A percentile compares a stretch with the other conserved stretches of the same genome.
These are phyloP conservation scores for Ilyonectria robusta DNA, from an alignment of 2,329 filamentous ascomycete species.

Conservation along the genomic window DNA sequence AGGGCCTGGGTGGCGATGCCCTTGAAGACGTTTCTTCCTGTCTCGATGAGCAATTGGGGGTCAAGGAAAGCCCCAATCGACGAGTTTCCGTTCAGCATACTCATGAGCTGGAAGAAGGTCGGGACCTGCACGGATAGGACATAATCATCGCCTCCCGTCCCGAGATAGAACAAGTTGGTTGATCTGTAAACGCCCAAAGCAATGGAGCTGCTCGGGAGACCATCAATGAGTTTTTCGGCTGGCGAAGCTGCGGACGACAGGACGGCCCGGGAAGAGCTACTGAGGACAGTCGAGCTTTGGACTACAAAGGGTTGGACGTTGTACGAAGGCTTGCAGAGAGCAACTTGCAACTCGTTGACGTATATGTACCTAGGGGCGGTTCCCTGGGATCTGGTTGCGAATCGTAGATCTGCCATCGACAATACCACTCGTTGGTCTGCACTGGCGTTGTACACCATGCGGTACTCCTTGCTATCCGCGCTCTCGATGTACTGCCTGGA, in stretches of 20 bases:
- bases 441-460: conserved; percentile 37
- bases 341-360: conserved; percentile 37
- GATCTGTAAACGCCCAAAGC: conserved; percentile 33
- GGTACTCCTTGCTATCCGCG: conserved; percentile 20
- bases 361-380: conserved; percentile 34
- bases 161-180: conserved; percentile 30
- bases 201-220: conserved; percentile 32
- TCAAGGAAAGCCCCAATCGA: conserved; percentile 32
- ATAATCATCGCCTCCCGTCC: conserved; percentile 37
- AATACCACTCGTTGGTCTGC: conserved; percentile 42
- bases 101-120: conserved; percentile 47
- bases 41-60: conserved; percentile 28
- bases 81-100: conserved; percentile 36
- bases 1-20: conserved; percentile 36
- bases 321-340: conserved; percentile 41
- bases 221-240: conserved; percentile 21
- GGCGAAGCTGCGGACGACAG: conserved; percentile 4
- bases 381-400: conserved; percentile 32
- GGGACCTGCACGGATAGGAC: conserved; percentile 40
- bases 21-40: conserved; percentile 32
- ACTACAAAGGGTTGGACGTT: conserved; percentile 33
- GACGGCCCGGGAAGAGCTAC: conserved; percentile 30
- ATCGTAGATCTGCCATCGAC: conserved; percentile 38
- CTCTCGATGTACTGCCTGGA: conserved; percentile 28
- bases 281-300: conserved; percentile 23